phyloP scores from a whole-genome alignment of 1,139 yeast genomes.

The Candida neerlandica region DNA sequence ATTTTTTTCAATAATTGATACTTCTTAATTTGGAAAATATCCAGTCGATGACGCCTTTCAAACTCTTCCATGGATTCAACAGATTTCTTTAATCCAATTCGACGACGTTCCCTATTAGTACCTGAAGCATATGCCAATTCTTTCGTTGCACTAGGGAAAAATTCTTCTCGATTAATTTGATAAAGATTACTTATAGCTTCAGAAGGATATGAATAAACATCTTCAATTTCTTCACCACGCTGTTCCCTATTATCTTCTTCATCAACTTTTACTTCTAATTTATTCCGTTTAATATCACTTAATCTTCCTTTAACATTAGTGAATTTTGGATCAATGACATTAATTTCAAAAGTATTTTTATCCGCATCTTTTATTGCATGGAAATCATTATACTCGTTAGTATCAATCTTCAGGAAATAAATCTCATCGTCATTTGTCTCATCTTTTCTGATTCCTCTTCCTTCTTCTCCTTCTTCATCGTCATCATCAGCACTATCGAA shows the following conservation, averaged over 20 bases:
- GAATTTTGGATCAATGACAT: conserved; percentile 10
- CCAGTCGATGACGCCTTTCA: conserved; percentile 21
- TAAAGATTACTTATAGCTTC: conserved; percentile 8
- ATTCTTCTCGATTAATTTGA: conserved; percentile 10
- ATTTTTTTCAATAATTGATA: conserved; percentile 29
- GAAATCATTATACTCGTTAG: conserved; percentile 12
- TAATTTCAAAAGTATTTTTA: conserved; percentile 10
- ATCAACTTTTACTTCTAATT: neutral
- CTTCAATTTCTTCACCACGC: conserved; percentile 9
- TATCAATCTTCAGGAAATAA: conserved; percentile 15
- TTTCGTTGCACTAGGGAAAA: conserved; percentile 16
- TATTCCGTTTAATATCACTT: conserved; percentile 19
- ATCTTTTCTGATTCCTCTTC: neutral
- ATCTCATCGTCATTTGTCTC: conserved; percentile 1
- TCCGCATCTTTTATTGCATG: conserved; percentile 7
- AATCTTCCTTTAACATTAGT: conserved; percentile 10
- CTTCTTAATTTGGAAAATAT: conserved; percentile 26
- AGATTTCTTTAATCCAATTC: conserved; percentile 23
- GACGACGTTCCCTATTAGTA: conserved; percentile 27
- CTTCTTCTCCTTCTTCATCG: conserved; percentile 5
- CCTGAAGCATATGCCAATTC: conserved; percentile 31
- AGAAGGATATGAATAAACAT: conserved; percentile 10
- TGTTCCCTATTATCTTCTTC: neutral
- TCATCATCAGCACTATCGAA: neutral
- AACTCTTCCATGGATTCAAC: conserved; percentile 21